These are phyloP conservation scores for Botrytis cinerea DNA, from an alignment of 2,329 filamentous ascomycete genomes.

Conservation along the genomic window DNA sequence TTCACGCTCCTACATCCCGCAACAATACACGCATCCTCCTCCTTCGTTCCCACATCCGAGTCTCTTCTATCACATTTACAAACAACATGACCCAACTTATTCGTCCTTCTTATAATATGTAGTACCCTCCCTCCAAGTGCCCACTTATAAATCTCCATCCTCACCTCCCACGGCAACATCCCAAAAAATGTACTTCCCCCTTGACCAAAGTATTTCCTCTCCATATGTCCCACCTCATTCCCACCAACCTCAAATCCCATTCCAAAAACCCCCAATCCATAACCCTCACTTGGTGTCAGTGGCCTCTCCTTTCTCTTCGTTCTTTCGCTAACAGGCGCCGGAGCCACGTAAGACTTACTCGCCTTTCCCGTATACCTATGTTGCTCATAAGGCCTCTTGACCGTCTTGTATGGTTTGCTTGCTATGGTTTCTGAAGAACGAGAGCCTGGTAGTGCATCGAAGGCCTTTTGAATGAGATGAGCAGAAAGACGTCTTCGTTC, in stretches of 20 bases:
- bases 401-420: neutral
- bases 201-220: constrained; percentile 10
- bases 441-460: constrained; percentile 13
- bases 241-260: neutral
- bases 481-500: constrained; percentile 15
- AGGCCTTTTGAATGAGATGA: neutral
- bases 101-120: constrained; percentile 29
- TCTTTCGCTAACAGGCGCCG: constrained; percentile 8
- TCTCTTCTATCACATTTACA: neutral
- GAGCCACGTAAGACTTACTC: constrained; percentile 14
- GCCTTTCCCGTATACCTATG: constrained; percentile 9
- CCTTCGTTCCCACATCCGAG: constrained; percentile 24
- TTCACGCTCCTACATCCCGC: constrained; percentile 30
- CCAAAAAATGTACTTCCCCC: constrained; percentile 6
- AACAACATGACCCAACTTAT: constrained; percentile 27
- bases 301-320: neutral
- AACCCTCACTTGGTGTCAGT: neutral
- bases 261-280: neutral
- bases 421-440: neutral
- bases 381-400: constrained; percentile 7
- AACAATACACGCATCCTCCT: constrained; percentile 25
- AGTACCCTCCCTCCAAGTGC: constrained; percentile 28
- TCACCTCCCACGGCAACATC: constrained; percentile 8
- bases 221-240: neutral
- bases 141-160: constrained; percentile 29